A percentile compares a stretch with the other conserved stretches of the same genome.
phyloP scores from a whole-genome alignment of 441 rosid genomes.

The Breynia disticha region DNA sequence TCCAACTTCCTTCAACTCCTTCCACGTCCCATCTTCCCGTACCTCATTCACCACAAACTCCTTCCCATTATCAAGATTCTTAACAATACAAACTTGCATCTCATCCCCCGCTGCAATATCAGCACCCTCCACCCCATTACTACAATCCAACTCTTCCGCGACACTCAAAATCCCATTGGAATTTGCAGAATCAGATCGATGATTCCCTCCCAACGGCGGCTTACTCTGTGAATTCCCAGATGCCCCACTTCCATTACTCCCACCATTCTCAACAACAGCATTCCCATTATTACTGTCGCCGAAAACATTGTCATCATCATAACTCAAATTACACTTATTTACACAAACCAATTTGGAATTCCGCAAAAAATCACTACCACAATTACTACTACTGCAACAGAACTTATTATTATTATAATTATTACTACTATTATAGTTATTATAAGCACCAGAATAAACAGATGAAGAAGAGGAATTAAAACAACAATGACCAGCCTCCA shows the following conservation, averaged over 20 bases:
- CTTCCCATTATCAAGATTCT: conserved; percentile 84
- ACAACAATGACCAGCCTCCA: conserved; percentile 27
- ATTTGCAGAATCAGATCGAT: background rate
- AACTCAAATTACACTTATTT: conserved; percentile 28
- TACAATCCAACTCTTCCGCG: conserved; percentile 27
- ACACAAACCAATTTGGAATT: conserved; percentile 29
- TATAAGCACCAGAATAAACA: conserved; percentile 26
- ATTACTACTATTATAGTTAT: too few species aligned
- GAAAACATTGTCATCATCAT: conserved; percentile 15
- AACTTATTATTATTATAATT: too few species aligned
- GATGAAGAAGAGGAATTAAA: conserved; percentile 26
- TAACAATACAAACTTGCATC: conserved; percentile 50
- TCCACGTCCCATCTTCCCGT: conserved; percentile 76
- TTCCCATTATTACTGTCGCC: conserved; percentile 9
- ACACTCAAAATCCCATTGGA: conserved; percentile 6
- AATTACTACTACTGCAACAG: too few species aligned
- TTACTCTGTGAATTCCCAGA: conserved; percentile 23
- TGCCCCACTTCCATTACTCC: conserved; percentile 7
- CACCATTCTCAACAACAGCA: conserved; percentile 17
- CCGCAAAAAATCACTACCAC: conserved; percentile 20
- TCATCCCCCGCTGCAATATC: background rate
- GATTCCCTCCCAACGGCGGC: conserved; percentile 34
- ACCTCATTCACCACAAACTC: conserved; percentile 88
- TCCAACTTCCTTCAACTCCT: conserved; percentile 81
- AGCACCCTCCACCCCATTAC: conserved; percentile 18